Conservation (phyloP, 2,329 filamentous ascomycete genomes). For the Raffaelea ambrosiae region DNA sequence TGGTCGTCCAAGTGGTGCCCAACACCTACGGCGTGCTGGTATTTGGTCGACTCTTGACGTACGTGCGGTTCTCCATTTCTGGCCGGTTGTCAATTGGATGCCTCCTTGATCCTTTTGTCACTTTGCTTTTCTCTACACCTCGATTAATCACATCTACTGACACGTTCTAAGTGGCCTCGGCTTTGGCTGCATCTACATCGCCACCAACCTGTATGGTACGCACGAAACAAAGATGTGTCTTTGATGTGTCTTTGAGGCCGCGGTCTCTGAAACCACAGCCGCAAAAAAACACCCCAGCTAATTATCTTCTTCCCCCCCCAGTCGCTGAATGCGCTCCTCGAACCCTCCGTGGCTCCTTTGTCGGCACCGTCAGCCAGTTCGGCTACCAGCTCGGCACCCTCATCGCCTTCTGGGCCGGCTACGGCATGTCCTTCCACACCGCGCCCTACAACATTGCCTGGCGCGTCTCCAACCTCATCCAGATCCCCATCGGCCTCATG, state of each 20-base stretch:
- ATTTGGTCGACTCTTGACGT: slow-evolving; percentile 2
- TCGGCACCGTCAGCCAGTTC: slow-evolving; percentile 19
- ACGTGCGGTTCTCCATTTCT: background rate
- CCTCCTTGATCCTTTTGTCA: background rate
- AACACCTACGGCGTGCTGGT: slow-evolving; percentile 4
- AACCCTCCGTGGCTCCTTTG: slow-evolving; percentile 3
- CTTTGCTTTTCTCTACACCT: background rate
- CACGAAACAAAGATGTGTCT: too few species aligned
- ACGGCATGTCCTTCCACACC: slow-evolving; percentile 15
- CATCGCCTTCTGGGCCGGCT: slow-evolving; percentile 34
- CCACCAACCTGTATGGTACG: slow-evolving; percentile 1
- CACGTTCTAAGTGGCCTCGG: slow-evolving; percentile 4
- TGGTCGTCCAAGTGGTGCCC: slow-evolving; percentile 1
- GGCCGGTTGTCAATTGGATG: too few species aligned
- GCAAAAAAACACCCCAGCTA: background rate
- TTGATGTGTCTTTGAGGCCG: too few species aligned
- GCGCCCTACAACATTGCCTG: slow-evolving; percentile 3
- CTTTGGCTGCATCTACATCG: slow-evolving; percentile 5
- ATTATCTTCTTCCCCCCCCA: background rate
- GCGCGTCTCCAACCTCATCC: slow-evolving; percentile 5
- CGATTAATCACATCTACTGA: too few species aligned
- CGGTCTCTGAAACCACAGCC: too few species aligned
- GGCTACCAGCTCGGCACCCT: slow-evolving; percentile 33
- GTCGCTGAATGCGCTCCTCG: slow-evolving; percentile 3
- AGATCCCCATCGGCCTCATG: slow-evolving; percentile 2